Base-by-base conservation (phyloP, 495 filamentous ascomycete genomes). In the Xylaria bambusicola region DNA sequence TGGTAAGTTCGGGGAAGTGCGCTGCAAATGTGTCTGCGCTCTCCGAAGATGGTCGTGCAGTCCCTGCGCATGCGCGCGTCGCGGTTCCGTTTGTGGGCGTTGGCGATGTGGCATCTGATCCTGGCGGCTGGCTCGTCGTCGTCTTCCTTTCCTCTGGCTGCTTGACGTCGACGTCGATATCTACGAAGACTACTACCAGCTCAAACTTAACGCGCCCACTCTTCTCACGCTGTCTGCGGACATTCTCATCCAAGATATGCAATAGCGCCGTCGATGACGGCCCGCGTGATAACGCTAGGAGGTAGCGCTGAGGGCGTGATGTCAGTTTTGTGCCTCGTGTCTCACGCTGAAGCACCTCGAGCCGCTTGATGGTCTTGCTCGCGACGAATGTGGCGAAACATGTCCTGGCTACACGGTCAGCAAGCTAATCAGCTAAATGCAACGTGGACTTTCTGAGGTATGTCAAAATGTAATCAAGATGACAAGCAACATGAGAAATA, bases 281-380 rank as follows among this genome's bases (percentile, higher is more conserved):
- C 0, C 95, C 94, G 61, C 91, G 85, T 1, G 92, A 97, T 3
- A 97, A 65, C 1, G 91, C 90, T 13, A 98, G 73, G 2, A 97
- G 77, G 24, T 96, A 78, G 49, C 78, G 82, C 48, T 76, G 75
- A 52, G 79, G 74, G 31, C 71, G 48, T 42, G 33, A 49, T 17
- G 51, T 31, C 0, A 50, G 26, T 35, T n/a, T 54, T 0, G 41
- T 15, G 85, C 88, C 44, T 75, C 77, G 63, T 21, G 69, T 73
- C 57, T 77, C 73, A 10, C 73, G 71, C 65, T 71, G 72, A 5
- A 79, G 70, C 26, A 71, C 63, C 66, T 90, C 88, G 77, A 93
- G 88, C 40, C 90, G 89, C 64, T 90, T 91, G 62, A 90, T 72
- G 61, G 86, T 82, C 68, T 97, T 97, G 53, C 82, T 85, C 26